These are phyloP conservation scores for Huntiella moniliformis DNA, from an alignment of 2,329 filamentous ascomycete species.

Conservation along the genomic window DNA sequence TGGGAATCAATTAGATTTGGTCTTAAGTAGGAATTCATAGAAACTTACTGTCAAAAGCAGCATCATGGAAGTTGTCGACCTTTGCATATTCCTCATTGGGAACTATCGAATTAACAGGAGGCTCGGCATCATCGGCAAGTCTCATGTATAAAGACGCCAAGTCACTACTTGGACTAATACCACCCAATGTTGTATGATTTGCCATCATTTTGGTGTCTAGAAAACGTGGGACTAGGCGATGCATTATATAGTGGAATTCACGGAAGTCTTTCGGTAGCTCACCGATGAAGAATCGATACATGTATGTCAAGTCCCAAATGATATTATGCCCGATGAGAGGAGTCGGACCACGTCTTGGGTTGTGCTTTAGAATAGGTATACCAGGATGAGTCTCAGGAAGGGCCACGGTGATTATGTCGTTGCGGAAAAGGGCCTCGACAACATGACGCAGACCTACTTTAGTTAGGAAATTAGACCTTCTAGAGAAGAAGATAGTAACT, in stretches of 20 bases:
- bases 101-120: neutral
- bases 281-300: conserved; percentile 44
- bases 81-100: conserved; percentile 25
- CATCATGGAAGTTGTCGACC: conserved; percentile 27
- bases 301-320: conserved; percentile 43
- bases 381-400: no score
- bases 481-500: no score
- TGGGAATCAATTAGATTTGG: neutral
- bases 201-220: conserved; percentile 44
- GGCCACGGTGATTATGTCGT: no score
- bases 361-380: neutral
- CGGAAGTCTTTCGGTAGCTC: conserved; percentile 32
- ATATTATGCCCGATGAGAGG: conserved; percentile 43
- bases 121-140: neutral
- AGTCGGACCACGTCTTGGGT: neutral
- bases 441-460: no score
- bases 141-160: neutral
- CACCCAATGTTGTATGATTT: no score
- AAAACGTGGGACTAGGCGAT: conserved; percentile 28
- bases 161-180: neutral
- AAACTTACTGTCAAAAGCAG: conserved; percentile 37
- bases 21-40: neutral
- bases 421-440: no score
- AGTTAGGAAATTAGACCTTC: no score
- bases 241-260: conserved; percentile 26